phyloP scores from a whole-genome alignment of 306 rosid species.

The Casuarina glauca region DNA sequence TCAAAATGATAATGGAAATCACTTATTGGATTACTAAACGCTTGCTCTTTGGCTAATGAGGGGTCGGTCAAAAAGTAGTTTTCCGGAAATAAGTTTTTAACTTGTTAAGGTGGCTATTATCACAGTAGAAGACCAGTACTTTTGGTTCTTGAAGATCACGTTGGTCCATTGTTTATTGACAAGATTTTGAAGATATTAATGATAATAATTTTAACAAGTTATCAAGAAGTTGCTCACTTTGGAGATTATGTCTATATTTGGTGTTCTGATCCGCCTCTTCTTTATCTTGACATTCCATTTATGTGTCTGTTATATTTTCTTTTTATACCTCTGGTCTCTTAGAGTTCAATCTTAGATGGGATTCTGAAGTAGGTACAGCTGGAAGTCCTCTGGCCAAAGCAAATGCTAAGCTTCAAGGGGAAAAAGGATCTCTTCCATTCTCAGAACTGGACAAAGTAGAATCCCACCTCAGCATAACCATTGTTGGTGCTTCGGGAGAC shows the following conservation, averaged over 20 bases:
- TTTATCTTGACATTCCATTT: slow-evolving; percentile 14
- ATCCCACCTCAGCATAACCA: slow-evolving; percentile 75
- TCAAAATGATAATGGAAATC: not conserved
- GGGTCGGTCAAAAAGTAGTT: not conserved
- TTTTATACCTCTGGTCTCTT: slow-evolving; percentile 16
- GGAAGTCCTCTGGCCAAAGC: slow-evolving; percentile 56
- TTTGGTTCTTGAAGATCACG: not conserved
- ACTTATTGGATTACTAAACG: not conserved
- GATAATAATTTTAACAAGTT: not conserved
- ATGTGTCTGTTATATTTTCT: slow-evolving; percentile 10
- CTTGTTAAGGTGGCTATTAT: not conserved
- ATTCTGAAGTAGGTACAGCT: slow-evolving; percentile 45
- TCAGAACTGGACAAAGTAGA: slow-evolving; percentile 40
- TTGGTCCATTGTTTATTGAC: not conserved
- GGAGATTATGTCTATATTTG: slow-evolving; percentile 1
- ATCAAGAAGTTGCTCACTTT: not conserved
- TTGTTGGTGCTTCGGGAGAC: slow-evolving; percentile 99
- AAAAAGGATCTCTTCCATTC: slow-evolving; percentile 41
- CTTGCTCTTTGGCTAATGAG: not conserved
- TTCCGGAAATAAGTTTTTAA: not conserved
- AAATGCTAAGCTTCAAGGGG: slow-evolving; percentile 34
- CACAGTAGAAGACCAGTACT: not conserved
- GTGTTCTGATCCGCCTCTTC: slow-evolving; percentile 9
- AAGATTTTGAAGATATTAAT: not conserved
- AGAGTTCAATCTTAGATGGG: slow-evolving; percentile 28